A percentile compares a stretch with the other conserved stretches of the same genome.
Evolutionary conservation across 2,329 filamentous ascomycete species (phyloP).

Genomic region (Ophiostoma himal-ulmi): DNA sequence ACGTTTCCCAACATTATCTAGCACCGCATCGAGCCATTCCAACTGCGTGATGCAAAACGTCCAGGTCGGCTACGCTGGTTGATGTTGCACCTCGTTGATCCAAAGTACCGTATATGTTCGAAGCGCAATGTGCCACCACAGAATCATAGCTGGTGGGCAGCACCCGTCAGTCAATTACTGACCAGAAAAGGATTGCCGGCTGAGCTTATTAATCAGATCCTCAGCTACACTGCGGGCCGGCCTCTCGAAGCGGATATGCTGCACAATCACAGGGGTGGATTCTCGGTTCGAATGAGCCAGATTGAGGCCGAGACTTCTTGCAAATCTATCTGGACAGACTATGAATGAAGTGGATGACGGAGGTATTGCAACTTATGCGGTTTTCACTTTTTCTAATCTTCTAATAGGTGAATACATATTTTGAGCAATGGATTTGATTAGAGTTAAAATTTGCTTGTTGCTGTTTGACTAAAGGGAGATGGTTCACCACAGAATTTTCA

Average conservation of each 20-base stretch:
- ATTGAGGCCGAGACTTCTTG: too few species aligned
- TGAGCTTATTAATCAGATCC: not conserved
- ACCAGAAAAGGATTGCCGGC: not conserved
- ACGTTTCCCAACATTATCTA: not conserved
- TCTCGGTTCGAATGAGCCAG: not conserved
- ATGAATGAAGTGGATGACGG: too few species aligned
- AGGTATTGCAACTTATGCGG: too few species aligned
- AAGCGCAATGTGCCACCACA: not conserved
- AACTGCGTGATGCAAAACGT: not conserved
- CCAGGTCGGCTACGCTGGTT: not conserved
- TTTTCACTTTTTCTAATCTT: too few species aligned
- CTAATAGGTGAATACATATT: too few species aligned
- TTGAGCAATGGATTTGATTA: too few species aligned
- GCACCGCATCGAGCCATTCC: not conserved
- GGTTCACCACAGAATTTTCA: too few species aligned
- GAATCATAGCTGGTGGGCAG: not conserved
- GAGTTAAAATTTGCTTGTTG: too few species aligned
- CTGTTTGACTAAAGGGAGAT: too few species aligned
- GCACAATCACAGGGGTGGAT: not conserved
- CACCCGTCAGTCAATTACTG: not conserved
- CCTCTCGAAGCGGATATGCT: not conserved
- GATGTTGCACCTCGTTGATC: not conserved
- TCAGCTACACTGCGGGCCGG: not conserved
- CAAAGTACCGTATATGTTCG: not conserved
- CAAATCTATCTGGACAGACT: too few species aligned